Evolutionary conservation across 2,329 filamentous ascomycete species (phyloP).

Genomic region (Mycosphaerella arachidis): DNA sequence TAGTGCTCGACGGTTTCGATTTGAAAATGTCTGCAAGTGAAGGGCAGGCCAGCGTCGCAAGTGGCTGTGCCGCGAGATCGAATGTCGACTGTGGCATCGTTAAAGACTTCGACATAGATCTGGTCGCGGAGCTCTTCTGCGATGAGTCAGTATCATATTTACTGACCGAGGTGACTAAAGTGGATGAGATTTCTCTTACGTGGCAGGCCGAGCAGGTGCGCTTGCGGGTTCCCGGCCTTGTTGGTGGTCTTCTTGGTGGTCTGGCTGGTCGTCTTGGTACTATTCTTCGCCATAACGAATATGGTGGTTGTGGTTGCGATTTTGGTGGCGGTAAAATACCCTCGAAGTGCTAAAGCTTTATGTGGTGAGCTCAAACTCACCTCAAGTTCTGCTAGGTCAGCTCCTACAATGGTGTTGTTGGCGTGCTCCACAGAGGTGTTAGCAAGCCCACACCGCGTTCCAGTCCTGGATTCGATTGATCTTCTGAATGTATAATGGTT

Average conservation of each 20-base stretch:
- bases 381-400: not conserved
- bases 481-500: conserved; percentile 13
- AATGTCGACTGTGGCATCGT: not conserved
- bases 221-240: not conserved
- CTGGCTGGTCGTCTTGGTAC: not conserved
- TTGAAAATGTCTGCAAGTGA: not conserved
- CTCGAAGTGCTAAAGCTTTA: not conserved
- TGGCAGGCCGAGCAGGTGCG: not conserved
- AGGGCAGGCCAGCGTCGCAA: not conserved
- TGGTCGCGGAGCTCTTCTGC: not conserved
- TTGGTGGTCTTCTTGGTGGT: not conserved
- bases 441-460: not conserved
- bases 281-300: not conserved
- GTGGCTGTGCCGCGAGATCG: not conserved
- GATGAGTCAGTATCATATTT: not conserved
- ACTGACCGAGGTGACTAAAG: not conserved
- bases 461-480: not conserved
- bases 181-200: not conserved
- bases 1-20: not conserved
- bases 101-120: not conserved
- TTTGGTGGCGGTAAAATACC: not conserved
- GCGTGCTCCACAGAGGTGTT: not conserved
- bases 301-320: not conserved
- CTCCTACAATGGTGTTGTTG: not conserved
- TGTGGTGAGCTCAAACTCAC: not conserved